Percentiles rank a stretch among this genome's conserved stretches.
Evolutionary conservation across 441 rosid species (phyloP).

Genomic region (Isatis lusitanica): DNA sequence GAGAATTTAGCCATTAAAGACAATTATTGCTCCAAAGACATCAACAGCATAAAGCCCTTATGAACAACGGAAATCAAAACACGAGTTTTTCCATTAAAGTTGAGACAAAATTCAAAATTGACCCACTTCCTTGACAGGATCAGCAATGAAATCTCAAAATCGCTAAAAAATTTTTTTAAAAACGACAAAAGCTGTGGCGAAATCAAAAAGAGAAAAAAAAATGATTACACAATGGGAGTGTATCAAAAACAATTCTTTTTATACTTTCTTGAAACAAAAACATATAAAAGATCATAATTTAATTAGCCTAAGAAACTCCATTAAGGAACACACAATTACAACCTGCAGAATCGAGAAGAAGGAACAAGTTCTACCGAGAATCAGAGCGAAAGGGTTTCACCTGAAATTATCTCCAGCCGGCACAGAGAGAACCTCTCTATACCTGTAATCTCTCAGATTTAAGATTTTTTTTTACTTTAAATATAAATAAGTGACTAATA

Average conservation of each 20-base stretch:
- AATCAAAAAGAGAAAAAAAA: slow-evolving; percentile 2
- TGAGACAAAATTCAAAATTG: not conserved
- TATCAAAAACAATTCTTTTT: not conserved
- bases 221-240: not conserved
- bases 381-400: slow-evolving; percentile 1
- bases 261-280: not conserved
- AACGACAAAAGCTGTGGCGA: slow-evolving; percentile 4
- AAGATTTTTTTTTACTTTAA: not conserved
- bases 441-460: slow-evolving; percentile 6
- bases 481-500: slow-evolving; percentile 1
- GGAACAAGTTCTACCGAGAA: not conserved
- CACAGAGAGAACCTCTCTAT: not conserved
- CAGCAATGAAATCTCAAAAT: not conserved
- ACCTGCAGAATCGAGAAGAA: slow-evolving; percentile 1
- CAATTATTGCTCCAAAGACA: not conserved
- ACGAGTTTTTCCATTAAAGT: not conserved
- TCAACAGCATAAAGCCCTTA: not conserved
- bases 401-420: slow-evolving; percentile 22
- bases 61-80: not conserved
- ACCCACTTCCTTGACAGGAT: not conserved
- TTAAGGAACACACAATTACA: not conserved
- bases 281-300: not conserved
- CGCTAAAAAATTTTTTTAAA: not conserved
- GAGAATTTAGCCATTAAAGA: not conserved
- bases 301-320: not conserved